Base-by-base conservation (phyloP, 768 basidiomycete species). In the Cystofilobasidium capitatum region DNA sequence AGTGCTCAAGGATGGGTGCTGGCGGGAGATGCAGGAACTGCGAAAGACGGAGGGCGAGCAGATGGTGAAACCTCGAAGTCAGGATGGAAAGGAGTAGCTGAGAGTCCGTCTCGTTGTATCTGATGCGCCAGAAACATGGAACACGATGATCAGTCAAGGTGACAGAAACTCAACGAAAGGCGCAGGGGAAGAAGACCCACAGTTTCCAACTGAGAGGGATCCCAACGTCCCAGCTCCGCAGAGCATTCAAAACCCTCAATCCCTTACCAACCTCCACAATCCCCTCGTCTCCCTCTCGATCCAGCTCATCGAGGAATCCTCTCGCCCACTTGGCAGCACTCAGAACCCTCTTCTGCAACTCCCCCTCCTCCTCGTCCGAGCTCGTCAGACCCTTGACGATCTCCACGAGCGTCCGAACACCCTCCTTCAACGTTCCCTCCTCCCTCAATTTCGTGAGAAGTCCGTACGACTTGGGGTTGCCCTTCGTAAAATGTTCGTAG, bases 241-340 rank as follows among this genome's bases (percentile, higher is more conserved):
- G 87, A 12, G 92, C 91, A 74, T 98, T 98, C 37, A 98, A 79
- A 44, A 99, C 93, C 74, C 93, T 91, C 31, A 99, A 81, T 1
- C 86, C 86, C 75, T 92, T 88, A 0, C 91, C 92, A 87, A 96
- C 91, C 58, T 85, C 82, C 37, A 98, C 85, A 72, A 96, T 93
- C 73, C 96, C 91, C 0, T 84, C 85, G 5, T 68, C 66, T 12
- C 61, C 66, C n/a, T 68, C 66, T 12, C 94, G 89, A 75, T 97
- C 89, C 74, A 91, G 88, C 33, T 91, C 81, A 74, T 98, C 96
- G 70, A 99, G 78, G 75, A 92, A 99, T 0, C 90, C 88, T 69
- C 91, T 84, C 1, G 94, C 96, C 73, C 94, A 97, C 75, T 92
- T 92, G 10, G 94, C 94, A n/a, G 93, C 91, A 89, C 94, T 71